Evolutionary conservation across 495 filamentous ascomycete species (phyloP).

Genomic region (Aspergillus kassunensis): DNA sequence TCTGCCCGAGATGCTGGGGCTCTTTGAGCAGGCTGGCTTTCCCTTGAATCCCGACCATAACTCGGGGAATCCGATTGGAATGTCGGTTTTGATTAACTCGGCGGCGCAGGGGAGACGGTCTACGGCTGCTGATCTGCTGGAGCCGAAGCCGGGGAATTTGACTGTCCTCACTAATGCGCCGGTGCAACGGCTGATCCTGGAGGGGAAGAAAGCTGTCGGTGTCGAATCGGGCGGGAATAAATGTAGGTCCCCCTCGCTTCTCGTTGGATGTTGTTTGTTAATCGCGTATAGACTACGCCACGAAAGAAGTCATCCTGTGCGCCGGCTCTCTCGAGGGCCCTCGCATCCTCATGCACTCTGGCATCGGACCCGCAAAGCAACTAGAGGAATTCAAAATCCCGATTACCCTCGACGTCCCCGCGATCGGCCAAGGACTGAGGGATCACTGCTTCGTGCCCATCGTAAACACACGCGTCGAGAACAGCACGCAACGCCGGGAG

Average conservation of each 20-base stretch:
- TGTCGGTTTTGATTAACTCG: constrained; percentile 47
- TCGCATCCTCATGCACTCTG: constrained; percentile 47
- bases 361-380: constrained; percentile 39
- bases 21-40: constrained; percentile 44
- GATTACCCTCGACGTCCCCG: constrained; percentile 39
- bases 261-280: too few relatives aligned
- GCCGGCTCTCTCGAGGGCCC: constrained; percentile 44
- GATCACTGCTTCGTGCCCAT: constrained; percentile 56
- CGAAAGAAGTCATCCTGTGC: constrained; percentile 43
- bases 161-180: constrained; percentile 44
- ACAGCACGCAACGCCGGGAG: constrained; percentile 42
- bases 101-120: constrained; percentile 45
- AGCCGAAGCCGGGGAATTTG: constrained; percentile 43
- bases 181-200: constrained; percentile 48
- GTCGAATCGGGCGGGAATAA: constrained; percentile 40
- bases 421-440: constrained; percentile 55
- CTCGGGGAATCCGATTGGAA: constrained; percentile 56
- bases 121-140: constrained; percentile 50
- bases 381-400: constrained; percentile 48
- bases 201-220: constrained; percentile 48
- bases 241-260: constrained; percentile 16
- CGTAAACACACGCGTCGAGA: constrained; percentile 30
- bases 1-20: constrained; percentile 38
- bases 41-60: constrained; percentile 52
- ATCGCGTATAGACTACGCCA: constrained; percentile 25